Evolutionary conservation across 768 basidiomycete genomes (phyloP), one percentile per base, ranked within the genome.

Genomic region (Filobasidium floriforme): DNA sequence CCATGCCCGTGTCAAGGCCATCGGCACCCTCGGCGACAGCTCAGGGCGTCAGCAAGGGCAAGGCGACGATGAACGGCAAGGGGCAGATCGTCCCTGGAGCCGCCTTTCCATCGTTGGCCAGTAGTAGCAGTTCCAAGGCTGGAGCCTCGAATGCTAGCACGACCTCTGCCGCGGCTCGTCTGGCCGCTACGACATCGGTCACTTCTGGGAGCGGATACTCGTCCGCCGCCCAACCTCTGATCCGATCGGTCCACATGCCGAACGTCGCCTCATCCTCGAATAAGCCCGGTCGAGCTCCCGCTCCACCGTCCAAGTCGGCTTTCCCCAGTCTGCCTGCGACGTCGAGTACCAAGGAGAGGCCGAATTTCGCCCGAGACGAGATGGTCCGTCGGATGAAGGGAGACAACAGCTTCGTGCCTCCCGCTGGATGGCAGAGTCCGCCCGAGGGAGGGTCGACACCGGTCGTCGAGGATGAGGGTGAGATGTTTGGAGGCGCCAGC

Each of bases 181-280:
- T 71, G 37, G 71, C 71, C 11, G 75, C 75, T 0, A 72, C 74
- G 15, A 74, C 75, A 19, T 70, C 71, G 18, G 68, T 71, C 10
- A 68, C 72, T 12, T 57, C 66, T 7, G 59, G 60, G 3, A 68
- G 72, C 28, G 73, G 70, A 28, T 44, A 70, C 14, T 67, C 72
- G 1, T 43, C 46, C 46, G 71, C 24, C 46, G 59, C 73, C 6
- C 72, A 70, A 41, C 75, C 77, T 1, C 52, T 68, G 10, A 72
- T 75, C 37, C 67, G 74, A 22, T 75, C 74, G 6, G 73, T 76
- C 63, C 75, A 78, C 64, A 72, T 70, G 52, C 70, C 70, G 61
- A 55, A 46, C 10, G 40, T 49, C 37, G 43, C 46, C 46, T 44
- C n/a, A n/a, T n/a, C 43, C 22, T 49, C 64, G 24, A 40, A 70